Percentiles rank a stretch among this genome's conserved stretches.
Conservation (phyloP, 1,284 basidiomycete genomes). For the Ceratobasidium papillatum region DNA sequence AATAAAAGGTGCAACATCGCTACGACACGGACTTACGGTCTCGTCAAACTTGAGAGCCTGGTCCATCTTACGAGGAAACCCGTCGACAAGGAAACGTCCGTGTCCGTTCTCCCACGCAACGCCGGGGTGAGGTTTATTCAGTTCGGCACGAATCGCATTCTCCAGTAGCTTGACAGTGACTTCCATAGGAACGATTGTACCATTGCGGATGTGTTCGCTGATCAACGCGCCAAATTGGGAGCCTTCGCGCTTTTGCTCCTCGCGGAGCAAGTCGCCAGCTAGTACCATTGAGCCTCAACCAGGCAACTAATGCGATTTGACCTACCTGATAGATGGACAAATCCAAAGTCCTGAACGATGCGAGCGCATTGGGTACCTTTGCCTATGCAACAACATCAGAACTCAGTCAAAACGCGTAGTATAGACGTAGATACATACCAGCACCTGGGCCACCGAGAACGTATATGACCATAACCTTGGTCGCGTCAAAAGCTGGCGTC, state of each 20-base stretch:
- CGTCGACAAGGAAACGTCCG: slow-evolving; percentile 94
- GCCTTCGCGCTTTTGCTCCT: slow-evolving; percentile 88
- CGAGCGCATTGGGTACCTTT: slow-evolving; percentile 96
- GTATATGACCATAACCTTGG: slow-evolving; percentile 89
- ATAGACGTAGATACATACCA: slow-evolving; percentile 58
- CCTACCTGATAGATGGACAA: slow-evolving; percentile 93
- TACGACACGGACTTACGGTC: slow-evolving; percentile 63
- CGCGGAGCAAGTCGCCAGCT: slow-evolving; percentile 97
- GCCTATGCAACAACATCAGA: slow-evolving; percentile 61
- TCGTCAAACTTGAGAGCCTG: slow-evolving; percentile 95
- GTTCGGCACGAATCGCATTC: slow-evolving; percentile 84
- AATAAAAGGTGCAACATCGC: neutral
- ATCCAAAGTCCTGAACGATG: slow-evolving; percentile 89
- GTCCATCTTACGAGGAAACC: slow-evolving; percentile 99
- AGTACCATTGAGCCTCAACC: slow-evolving; percentile 17
- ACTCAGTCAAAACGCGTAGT: neutral
- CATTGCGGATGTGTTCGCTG: slow-evolving; percentile 89
- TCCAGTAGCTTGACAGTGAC: slow-evolving; percentile 95
- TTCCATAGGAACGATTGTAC: slow-evolving; percentile 95
- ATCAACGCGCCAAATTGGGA: slow-evolving; percentile 91
- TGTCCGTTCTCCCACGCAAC: slow-evolving; percentile 76
- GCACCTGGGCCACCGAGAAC: slow-evolving; percentile 98
- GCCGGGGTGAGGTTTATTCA: slow-evolving; percentile 56
- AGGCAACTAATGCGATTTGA: slow-evolving; percentile 6
- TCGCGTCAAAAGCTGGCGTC: slow-evolving; percentile 64